Evolutionary conservation across 345 rosid species (phyloP), one percentile per base, ranked within the genome.

Genomic region (Rhodomyrtus tomentosa): DNA sequence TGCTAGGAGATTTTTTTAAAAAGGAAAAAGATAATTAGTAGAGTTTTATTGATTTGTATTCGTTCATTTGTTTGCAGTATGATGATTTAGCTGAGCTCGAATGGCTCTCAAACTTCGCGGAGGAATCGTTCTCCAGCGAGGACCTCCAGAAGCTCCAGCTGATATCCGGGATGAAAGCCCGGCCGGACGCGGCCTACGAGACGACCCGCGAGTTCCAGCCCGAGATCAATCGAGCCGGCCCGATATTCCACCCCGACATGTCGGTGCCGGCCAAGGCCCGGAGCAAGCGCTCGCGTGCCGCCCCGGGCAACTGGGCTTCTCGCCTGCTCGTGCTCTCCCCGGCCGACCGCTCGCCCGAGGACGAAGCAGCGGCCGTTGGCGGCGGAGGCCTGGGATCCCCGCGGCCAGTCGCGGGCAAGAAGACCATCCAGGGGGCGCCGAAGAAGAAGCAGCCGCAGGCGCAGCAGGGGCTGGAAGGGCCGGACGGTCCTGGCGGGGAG

Each of bases 21-120:
- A 22, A 27, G 21, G 2, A 42, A 10, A 42, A 8, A 21, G 14
- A 20, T 81, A 10, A n/a, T n/a, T 55, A 48, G 24, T 21, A 50
- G 6, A 8, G n/a, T 50, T 62, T 50, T 54, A 45, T 32, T 10
- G 5, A 18, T 16, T 7, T 72, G 14, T 50, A 15, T 18, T 45
- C 56, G 11, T 27, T 55, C 36, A 49, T 16, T 40, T 62, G 24
- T 51, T 50, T 52, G 72, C 89, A 96, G 99, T 93, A 89, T 32
- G 99, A 98, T 79, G 99, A 98, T 82, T 88, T 95, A 87, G 99
- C 98, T 80, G 98, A 98, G 93, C 91, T 98, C 18, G 99, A 96
- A 90, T 98, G 99, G 99, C 87, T 98, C 29, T 98, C 99, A 7
- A 95, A 94, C 88, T 89, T 98, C 87, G 98, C 92, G 83, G 99